Conservation (phyloP, 768 basidiomycete species). For the Podaxis sp. region DNA sequence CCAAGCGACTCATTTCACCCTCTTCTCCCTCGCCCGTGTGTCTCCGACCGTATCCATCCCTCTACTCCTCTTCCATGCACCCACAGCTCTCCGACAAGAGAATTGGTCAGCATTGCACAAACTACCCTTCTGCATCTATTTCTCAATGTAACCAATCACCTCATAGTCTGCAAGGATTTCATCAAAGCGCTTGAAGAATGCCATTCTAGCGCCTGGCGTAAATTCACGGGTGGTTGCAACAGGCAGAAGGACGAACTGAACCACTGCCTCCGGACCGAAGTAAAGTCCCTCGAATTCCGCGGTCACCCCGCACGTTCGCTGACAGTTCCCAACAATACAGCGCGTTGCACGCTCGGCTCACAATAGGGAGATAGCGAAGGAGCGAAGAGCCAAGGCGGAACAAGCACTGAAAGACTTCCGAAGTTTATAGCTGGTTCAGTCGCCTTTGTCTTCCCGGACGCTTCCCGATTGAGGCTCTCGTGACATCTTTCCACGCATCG, state of each 20-base stretch:
- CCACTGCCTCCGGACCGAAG: slow-evolving; percentile 70
- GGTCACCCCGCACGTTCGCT: slow-evolving; percentile 11
- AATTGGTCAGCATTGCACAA: slow-evolving; percentile 36
- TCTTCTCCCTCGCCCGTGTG: neutral
- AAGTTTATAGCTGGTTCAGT: slow-evolving; percentile 29
- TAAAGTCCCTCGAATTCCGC: slow-evolving; percentile 24
- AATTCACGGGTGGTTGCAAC: slow-evolving; percentile 71
- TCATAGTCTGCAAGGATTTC: slow-evolving; percentile 68
- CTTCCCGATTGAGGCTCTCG: neutral
- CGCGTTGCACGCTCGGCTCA: slow-evolving; percentile 53
- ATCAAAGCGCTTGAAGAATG: slow-evolving; percentile 75
- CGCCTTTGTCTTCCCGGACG: slow-evolving; percentile 29
- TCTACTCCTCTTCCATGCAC: slow-evolving; percentile 50
- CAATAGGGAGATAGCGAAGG: slow-evolving; percentile 63
- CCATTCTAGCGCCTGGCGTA: slow-evolving; percentile 60
- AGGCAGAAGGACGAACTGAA: slow-evolving; percentile 65
- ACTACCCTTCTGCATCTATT: neutral
- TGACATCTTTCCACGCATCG: neutral
- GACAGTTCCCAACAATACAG: slow-evolving; percentile 31
- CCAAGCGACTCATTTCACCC: slow-evolving; percentile 1
- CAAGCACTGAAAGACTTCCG: slow-evolving; percentile 63
- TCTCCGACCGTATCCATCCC: slow-evolving; percentile 5
- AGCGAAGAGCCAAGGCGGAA: slow-evolving; percentile 53
- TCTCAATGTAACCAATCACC: slow-evolving; percentile 4
- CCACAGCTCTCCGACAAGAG: slow-evolving; percentile 70